Evolutionary conservation across 345 rosid species (phyloP), one percentile per base, ranked within the genome.

Genomic region (Eutrema japonicum): DNA sequence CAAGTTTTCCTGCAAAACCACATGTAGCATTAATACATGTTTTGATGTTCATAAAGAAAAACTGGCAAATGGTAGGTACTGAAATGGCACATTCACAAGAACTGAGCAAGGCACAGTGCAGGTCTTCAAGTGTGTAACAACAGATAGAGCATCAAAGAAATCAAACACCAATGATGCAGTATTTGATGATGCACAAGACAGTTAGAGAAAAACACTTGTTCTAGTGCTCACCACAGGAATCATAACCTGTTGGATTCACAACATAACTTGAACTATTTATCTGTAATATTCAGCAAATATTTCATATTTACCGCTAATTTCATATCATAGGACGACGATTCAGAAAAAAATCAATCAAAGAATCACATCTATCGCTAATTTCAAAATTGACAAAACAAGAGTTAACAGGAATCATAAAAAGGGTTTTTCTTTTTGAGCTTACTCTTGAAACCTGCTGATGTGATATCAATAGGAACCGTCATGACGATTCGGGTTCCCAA

Each of bases 401-500:
- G 47, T 10, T 22, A 58, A 68, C 18, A 36, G 43, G 38, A 7
- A 10, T 35, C 45, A 22, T 26, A 10, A n/a, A 47, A 13, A 45
- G 6, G 18, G 41, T 4, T 27, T 30, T 7, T 11, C 5, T 7
- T 8, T 22, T 51, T 1, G 26, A 51, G 66, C 76, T 80, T 75
- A 87, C 97, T 81, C 77, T 80, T 85, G 73, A 87, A 82, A 66
- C 80, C 86, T 51, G 54, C 68, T 6, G 83, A 80, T 4, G 82
- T 79, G 78, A 83, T 77, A 40, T 82, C 82, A 5, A 78, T 75
- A 72, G 83, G 65, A 73, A 79, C 88, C 27, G 81, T 63, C 60
- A 87, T 56, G 77, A 79, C 90, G 36, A 91, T 78, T 80, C 78
- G 85, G 66, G 92, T 91, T 69, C 82, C 87, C 57, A 87, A 62